Base-by-base conservation (phyloP, 257 asterid species). In the Lantana camara region DNA sequence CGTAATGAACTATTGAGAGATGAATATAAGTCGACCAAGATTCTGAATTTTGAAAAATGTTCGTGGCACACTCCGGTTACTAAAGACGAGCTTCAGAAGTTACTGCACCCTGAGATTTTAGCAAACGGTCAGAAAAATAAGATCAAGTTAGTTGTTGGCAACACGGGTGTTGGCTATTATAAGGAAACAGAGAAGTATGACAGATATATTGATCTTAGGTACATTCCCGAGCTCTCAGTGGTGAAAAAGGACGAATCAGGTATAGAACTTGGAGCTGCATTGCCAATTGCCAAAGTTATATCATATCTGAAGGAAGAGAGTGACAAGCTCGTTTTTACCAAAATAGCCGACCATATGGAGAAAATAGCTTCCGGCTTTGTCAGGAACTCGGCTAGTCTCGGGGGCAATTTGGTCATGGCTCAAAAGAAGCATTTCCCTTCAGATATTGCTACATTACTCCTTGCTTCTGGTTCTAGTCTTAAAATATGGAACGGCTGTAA, bases 381-480 rank as follows among this genome's bases (percentile, higher is more conserved):
- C 48, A 72, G 96, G 63, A 87, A 87, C 79, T 53, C 85, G 0
- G 93, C 80, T 41, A 87, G 93, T 67, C 53, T 85, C 0, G 96
- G 93, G 22, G 96, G 93, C 40, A 87, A 87, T 71, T 67, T 87
- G 74, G 82, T 87, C 32, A 82, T 85, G 85, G 86, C 90, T 40
- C 93, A 87, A 61, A 82, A 75, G 66, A 77, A 73, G 32, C 12
- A 60, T 77, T 85, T 87, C 71, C 96, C 96, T 48, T 87, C 90
- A 0, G 96, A 87, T 69, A 77, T 82, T 29, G 82, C 76, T 48
- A 85, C 90, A 3, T 19, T 85, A 63, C 86, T 87, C 69, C 84
- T 87, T 69, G 81, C 84, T 3, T 77, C 71, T 56, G 74, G 72
- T 65, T 72, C 87, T 57, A 80, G 76, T 30, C 83, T 87, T 71